Percentiles rank a stretch among this genome's conserved stretches.
Evolutionary conservation across 805 yeast species (phyloP).

Genomic region (Citeromyces matritensis): DNA sequence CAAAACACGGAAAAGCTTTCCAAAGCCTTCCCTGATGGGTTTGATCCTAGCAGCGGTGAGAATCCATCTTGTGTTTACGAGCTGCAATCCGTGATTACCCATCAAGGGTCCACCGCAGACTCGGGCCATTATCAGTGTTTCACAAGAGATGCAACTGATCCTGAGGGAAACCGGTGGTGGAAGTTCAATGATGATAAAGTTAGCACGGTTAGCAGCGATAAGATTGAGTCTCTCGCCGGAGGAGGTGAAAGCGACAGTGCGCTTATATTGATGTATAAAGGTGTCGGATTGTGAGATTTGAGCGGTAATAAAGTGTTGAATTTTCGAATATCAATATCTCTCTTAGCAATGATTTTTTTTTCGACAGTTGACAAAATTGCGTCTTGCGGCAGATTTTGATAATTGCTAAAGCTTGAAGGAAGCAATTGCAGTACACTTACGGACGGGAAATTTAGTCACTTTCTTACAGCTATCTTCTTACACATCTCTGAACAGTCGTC

Average conservation of each 20-base stretch:
- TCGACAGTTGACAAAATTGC: slow-evolving; percentile 3
- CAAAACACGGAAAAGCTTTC: slow-evolving; percentile 33
- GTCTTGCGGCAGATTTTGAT: too few species aligned
- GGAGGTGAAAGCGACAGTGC: slow-evolving; percentile 99
- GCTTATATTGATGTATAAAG: slow-evolving; percentile 72
- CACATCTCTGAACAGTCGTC: too few species aligned
- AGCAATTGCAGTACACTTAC: too few species aligned
- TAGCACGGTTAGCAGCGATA: slow-evolving; percentile 59
- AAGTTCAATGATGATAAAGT: slow-evolving; percentile 91
- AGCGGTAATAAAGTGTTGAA: neutral
- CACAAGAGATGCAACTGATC: slow-evolving; percentile 53
- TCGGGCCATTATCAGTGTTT: slow-evolving; percentile 96
- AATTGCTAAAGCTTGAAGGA: too few species aligned
- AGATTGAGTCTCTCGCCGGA: slow-evolving; percentile 77
- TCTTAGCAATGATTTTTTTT: neutral
- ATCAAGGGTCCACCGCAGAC: slow-evolving; percentile 91
- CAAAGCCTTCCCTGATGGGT: slow-evolving; percentile 28
- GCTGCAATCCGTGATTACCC: slow-evolving; percentile 73
- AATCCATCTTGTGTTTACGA: slow-evolving; percentile 85
- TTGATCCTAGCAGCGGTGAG: slow-evolving; percentile 42
- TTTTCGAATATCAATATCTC: too few species aligned
- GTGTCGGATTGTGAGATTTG: slow-evolving; percentile 42
- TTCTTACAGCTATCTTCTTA: slow-evolving; percentile 1
- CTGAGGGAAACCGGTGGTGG: slow-evolving; percentile 75
- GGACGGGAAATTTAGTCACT: too few species aligned